Conservation (phyloP, 371 early-diverging fungal species). For the Circinella minor region DNA sequence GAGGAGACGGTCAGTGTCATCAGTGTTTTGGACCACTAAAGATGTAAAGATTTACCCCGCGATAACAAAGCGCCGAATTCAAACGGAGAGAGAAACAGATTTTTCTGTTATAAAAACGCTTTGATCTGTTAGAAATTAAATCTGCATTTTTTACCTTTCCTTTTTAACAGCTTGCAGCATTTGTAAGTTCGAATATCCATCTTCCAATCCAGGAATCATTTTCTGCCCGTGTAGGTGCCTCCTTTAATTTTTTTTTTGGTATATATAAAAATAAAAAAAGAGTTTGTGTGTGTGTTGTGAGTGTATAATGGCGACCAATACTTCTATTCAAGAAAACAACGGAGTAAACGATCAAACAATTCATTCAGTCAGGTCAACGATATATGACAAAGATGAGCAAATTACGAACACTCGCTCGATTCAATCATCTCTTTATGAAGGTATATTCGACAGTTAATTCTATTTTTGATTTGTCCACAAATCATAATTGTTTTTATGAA, state of each 20-base stretch:
- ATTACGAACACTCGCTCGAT: not conserved
- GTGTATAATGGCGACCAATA: conserved; percentile 1
- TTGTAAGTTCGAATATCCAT: not conserved
- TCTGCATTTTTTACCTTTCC: not conserved
- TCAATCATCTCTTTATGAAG: conserved; percentile 4
- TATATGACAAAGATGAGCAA: conserved; percentile 8
- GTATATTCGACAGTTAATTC: no score
- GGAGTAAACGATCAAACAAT: conserved; percentile 25
- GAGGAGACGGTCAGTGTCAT: not conserved
- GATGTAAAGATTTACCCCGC: not conserved
- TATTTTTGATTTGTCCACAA: no score
- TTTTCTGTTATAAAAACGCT: not conserved
- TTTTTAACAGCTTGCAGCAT: no score
- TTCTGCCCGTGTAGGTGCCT: conserved; percentile 20
- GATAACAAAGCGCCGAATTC: not conserved
- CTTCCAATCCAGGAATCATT: not conserved
- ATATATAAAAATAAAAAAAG: conserved; percentile 8
- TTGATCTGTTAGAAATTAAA: no score
- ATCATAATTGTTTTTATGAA: no score
- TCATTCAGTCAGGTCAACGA: conserved; percentile 23
- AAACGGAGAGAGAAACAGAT: no score
- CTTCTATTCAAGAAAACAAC: conserved; percentile 22
- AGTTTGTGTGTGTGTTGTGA: not conserved
- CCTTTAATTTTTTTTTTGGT: not conserved
- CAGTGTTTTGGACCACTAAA: not conserved